phyloP scores from a whole-genome alignment of 1,139 yeast species.

The Debaryomyces sp. region DNA sequence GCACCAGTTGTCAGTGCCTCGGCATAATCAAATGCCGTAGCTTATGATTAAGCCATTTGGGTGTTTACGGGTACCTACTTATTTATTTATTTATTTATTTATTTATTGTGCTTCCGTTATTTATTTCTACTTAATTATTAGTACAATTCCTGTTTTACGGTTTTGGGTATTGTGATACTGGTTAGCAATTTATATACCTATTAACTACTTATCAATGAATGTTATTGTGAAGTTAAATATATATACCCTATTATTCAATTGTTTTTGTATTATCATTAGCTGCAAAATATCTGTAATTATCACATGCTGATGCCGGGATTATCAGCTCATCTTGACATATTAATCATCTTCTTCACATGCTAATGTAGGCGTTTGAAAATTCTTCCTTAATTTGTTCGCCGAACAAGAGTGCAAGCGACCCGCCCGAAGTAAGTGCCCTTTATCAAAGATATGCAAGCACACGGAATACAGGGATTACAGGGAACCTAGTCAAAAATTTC shows the following conservation, averaged over 20 bases:
- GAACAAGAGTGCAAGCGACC: not conserved
- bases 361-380: not conserved
- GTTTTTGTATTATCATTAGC: not conserved
- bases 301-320: not conserved
- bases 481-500: not conserved
- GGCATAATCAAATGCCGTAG: conserved; percentile 13
- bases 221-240: not conserved
- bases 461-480: not conserved
- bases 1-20: conserved; percentile 19
- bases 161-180: not conserved
- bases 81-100: conserved; percentile 5
- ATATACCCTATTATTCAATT: not conserved
- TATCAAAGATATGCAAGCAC: not conserved
- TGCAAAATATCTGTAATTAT: not conserved
- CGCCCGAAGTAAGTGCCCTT: not conserved
- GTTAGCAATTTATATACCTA: not conserved
- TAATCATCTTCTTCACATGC: not conserved
- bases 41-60: not conserved
- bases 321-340: not conserved
- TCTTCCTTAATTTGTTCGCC: not conserved
- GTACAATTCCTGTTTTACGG: not conserved
- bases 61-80: not conserved
- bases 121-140: not conserved
- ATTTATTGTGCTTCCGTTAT: not conserved
- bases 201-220: not conserved